Conservation (phyloP, 176 grass and related monocot genomes). For the Paspalum notatum region DNA sequence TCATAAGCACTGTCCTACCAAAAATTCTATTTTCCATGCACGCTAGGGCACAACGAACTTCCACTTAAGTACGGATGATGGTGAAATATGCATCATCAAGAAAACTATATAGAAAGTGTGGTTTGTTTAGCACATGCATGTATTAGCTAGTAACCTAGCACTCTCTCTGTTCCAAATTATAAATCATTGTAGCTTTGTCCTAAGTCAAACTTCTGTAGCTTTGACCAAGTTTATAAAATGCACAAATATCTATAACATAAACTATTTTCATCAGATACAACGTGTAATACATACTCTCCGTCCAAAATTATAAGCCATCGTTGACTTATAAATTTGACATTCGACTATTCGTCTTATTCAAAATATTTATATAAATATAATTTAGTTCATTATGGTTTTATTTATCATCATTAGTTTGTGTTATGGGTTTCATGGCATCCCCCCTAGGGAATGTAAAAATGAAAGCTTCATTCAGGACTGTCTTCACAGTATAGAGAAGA, state of each 20-base stretch:
- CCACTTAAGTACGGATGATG: not conserved
- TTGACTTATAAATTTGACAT: too few relatives aligned
- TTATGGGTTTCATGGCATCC: conserved; percentile 21
- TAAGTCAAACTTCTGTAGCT: too few relatives aligned
- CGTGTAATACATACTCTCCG: too few relatives aligned
- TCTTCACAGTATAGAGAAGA: conserved; percentile 11
- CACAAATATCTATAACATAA: too few relatives aligned
- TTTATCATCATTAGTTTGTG: not conserved
- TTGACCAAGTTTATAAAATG: too few relatives aligned
- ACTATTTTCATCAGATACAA: too few relatives aligned
- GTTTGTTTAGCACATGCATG: not conserved
- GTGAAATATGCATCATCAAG: conserved; percentile 1
- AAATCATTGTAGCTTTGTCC: too few relatives aligned
- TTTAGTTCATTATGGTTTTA: too few relatives aligned
- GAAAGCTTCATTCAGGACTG: not conserved
- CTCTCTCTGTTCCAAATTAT: too few relatives aligned
- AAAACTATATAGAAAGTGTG: not conserved
- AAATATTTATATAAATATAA: too few relatives aligned
- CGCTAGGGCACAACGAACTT: not conserved
- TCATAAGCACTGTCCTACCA: not conserved
- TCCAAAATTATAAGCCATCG: too few relatives aligned
- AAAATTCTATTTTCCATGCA: not conserved
- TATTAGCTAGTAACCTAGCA: not conserved
- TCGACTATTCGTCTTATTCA: too few relatives aligned
- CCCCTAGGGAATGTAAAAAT: conserved; percentile 26